These are phyloP conservation scores for Xylaria palmicola DNA, from an alignment of 495 filamentous ascomycete genomes.

Conservation along the genomic window DNA sequence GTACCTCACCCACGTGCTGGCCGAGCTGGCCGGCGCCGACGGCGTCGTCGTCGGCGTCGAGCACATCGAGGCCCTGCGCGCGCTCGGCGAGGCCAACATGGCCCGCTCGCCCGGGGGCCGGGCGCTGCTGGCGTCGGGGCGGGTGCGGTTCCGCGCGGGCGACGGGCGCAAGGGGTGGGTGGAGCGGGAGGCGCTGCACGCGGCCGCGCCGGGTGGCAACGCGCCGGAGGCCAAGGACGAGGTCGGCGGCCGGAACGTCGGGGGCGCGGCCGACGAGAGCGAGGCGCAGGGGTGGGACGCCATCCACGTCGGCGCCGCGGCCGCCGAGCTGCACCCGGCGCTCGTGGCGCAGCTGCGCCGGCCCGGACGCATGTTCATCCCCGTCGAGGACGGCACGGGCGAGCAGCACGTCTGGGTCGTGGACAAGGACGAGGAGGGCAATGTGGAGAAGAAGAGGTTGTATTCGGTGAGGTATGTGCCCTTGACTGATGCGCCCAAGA, in stretches of 20 bases:
- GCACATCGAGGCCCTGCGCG: slow-evolving; percentile 76
- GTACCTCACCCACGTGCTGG: slow-evolving; percentile 88
- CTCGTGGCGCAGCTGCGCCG: slow-evolving; percentile 75
- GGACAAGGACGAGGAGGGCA: slow-evolving; percentile 80
- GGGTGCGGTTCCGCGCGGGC: slow-evolving; percentile 70
- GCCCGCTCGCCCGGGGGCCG: slow-evolving; percentile 64
- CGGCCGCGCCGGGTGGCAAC: slow-evolving; percentile 17
- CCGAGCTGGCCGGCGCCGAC: slow-evolving; percentile 65
- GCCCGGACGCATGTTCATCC: slow-evolving; percentile 84
- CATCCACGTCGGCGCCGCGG: slow-evolving; percentile 94
- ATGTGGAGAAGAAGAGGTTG: slow-evolving; percentile 68
- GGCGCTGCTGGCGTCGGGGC: slow-evolving; percentile 55
- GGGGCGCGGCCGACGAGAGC: slow-evolving; percentile 34
- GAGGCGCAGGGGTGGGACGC: slow-evolving; percentile 67
- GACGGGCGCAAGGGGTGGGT: slow-evolving; percentile 81
- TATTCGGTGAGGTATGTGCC: slow-evolving; percentile 93
- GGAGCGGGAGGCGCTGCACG: slow-evolving; percentile 36
- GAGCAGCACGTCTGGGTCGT: slow-evolving; percentile 85
- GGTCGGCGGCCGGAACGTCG: slow-evolving; percentile 12
- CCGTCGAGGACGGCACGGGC: slow-evolving; percentile 62
- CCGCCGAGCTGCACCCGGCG: slow-evolving; percentile 66
- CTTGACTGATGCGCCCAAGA: slow-evolving; percentile 67
- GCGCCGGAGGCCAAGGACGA: slow-evolving; percentile 21
- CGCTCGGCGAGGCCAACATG: slow-evolving; percentile 74
- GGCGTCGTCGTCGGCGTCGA: slow-evolving; percentile 82